A percentile compares a stretch with the other conserved stretches of the same genome.
phyloP scores from a whole-genome alignment of 1,139 yeast genomes.

The Lodderomyces margitis region DNA sequence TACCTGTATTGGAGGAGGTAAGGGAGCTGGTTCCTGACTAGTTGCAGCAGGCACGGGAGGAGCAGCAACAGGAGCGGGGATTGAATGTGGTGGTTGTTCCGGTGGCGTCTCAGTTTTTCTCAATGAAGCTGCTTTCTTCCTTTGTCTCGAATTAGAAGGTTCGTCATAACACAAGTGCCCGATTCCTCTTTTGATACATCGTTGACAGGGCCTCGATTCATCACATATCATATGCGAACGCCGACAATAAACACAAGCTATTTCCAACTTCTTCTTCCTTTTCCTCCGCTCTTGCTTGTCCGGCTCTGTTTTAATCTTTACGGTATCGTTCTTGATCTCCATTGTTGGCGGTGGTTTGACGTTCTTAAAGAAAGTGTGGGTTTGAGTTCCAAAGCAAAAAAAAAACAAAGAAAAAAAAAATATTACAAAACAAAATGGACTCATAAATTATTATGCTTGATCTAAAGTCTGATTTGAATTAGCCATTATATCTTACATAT shows the following conservation, averaged over 20 bases:
- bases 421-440: background rate
- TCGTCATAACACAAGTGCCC: conserved; percentile 90
- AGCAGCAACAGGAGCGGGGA: conserved; percentile 8
- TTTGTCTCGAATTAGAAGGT: conserved; percentile 47
- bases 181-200: conserved; percentile 85
- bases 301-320: conserved; percentile 3
- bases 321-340: background rate
- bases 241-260: conserved; percentile 89
- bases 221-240: conserved; percentile 96
- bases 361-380: background rate
- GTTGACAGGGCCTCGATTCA: conserved; percentile 76
- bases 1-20: conserved; percentile 4
- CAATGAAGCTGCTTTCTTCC: conserved; percentile 39
- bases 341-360: background rate
- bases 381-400: background rate
- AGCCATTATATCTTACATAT: too few relatives aligned
- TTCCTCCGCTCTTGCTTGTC: conserved; percentile 8
- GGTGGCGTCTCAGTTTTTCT: conserved; percentile 12
- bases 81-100: conserved; percentile 9
- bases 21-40: conserved; percentile 8
- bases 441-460: background rate
- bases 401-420: background rate
- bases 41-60: conserved; percentile 10
- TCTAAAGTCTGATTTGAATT: too few relatives aligned
- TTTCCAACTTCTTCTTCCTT: conserved; percentile 53